These are phyloP conservation scores for Excoecaria cochinchinensis DNA, from an alignment of 345 rosid genomes.

Conservation along the genomic window DNA sequence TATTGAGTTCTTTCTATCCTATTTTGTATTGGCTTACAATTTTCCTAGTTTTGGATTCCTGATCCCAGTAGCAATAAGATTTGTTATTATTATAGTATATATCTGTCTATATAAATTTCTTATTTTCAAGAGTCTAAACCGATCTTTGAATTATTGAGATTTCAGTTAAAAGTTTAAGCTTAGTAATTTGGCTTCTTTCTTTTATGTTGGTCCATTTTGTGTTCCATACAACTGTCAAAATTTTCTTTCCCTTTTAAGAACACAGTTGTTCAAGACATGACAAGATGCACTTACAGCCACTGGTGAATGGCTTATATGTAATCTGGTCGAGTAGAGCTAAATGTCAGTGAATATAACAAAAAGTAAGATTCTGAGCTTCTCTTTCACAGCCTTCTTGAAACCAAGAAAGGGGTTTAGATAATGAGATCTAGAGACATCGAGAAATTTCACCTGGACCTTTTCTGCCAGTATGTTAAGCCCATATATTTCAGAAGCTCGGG, in stretches of 20 bases:
- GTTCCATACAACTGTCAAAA: not conserved
- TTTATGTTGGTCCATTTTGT: not conserved
- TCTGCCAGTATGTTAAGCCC: conserved; percentile 68
- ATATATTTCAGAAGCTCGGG: conserved; percentile 73
- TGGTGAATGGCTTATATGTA: not conserved
- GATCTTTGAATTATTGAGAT: not conserved
- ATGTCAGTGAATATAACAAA: not conserved
- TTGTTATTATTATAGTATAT: not conserved
- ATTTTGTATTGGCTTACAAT: too few species aligned
- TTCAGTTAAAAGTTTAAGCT: not conserved
- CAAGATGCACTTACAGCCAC: not conserved
- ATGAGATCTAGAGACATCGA: not conserved
- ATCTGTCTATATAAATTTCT: not conserved
- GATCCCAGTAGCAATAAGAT: not conserved
- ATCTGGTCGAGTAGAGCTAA: not conserved
- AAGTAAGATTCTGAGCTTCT: not conserved
- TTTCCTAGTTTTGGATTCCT: too few species aligned
- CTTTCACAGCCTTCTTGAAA: not conserved
- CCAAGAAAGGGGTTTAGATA: not conserved
- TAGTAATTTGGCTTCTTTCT: not conserved
- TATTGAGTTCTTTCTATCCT: too few species aligned
- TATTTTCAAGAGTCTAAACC: not conserved
- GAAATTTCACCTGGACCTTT: conserved; percentile 47
- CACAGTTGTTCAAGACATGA: not conserved
- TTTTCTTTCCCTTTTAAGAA: not conserved